These are phyloP conservation scores for Boletus barrowsii DNA, from an alignment of 768 basidiomycete genomes.

Conservation along the genomic window DNA sequence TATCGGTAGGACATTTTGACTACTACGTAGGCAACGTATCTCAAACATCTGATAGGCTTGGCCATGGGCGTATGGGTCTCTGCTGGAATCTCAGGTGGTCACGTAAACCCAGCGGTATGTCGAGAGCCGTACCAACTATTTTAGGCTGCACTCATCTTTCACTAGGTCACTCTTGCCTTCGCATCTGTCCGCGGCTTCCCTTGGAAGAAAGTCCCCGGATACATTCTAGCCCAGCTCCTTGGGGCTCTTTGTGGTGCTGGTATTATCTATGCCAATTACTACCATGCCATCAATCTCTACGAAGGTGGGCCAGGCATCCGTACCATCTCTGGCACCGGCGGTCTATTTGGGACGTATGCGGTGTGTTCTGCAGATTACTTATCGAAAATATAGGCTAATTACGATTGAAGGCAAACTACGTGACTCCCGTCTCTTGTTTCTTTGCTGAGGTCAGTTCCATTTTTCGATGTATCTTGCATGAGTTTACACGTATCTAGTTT, in stretches of 20 bases:
- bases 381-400: slow-evolving; percentile 8
- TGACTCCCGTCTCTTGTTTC: slow-evolving; percentile 44
- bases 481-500: slow-evolving; percentile 37
- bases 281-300: slow-evolving; percentile 61
- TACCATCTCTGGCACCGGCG: slow-evolving; percentile 55
- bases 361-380: slow-evolving; percentile 33
- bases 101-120: slow-evolving; percentile 69
- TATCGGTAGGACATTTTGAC: slow-evolving; percentile 21
- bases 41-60: slow-evolving; percentile 34
- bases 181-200: slow-evolving; percentile 73
- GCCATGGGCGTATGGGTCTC: slow-evolving; percentile 69
- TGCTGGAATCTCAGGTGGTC: slow-evolving; percentile 67
- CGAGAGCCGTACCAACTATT: background rate
- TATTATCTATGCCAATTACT: slow-evolving; percentile 61
- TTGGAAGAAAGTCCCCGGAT: slow-evolving; percentile 75
- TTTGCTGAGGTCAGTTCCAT: slow-evolving; percentile 39
- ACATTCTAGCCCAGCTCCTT: slow-evolving; percentile 60
- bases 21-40: background rate
- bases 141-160: background rate
- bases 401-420: slow-evolving; percentile 35
- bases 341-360: slow-evolving; percentile 59
- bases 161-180: slow-evolving; percentile 64
- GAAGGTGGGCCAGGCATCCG: slow-evolving; percentile 55
- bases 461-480: background rate
- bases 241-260: slow-evolving; percentile 59